phyloP scores from a whole-genome alignment of 73 alveolate species.

The Blepharisma japonicum region DNA sequence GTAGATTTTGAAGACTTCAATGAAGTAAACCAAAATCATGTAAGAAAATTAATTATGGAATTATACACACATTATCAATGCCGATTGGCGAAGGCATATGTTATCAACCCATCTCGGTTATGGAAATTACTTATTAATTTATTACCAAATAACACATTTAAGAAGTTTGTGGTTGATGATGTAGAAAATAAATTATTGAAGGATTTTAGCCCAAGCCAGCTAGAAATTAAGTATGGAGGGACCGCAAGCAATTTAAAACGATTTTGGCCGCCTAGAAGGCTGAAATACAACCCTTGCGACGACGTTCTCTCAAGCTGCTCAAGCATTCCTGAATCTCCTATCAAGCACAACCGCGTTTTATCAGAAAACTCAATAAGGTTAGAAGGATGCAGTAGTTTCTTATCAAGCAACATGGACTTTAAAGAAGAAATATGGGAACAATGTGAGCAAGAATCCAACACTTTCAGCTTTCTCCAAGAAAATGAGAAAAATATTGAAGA shows the following conservation, averaged over 20 bases:
- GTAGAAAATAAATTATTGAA: not conserved
- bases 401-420: not conserved
- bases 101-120: conserved; percentile 15
- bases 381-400: too few relatives aligned
- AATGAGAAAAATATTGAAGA: too few relatives aligned
- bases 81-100: conserved; percentile 20
- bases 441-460: not conserved
- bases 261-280: conserved; percentile 40
- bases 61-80: conserved; percentile 30
- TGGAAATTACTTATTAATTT: not conserved
- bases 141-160: not conserved
- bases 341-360: too few relatives aligned
- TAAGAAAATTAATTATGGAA: not conserved
- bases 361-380: too few relatives aligned
- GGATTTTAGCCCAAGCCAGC: conserved; percentile 25
- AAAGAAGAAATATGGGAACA: conserved; percentile 23
- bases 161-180: not conserved
- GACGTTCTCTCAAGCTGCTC: too few relatives aligned
- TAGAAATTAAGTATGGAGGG: conserved; percentile 38
- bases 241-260: conserved; percentile 25
- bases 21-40: conserved; percentile 1
- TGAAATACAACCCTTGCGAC: too few relatives aligned
- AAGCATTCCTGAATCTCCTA: too few relatives aligned
- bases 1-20: conserved; percentile 33
- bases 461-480: not conserved